Base-by-base conservation (phyloP, 2,329 filamentous ascomycete species). In the Aspergillus eucalypticola region DNA sequence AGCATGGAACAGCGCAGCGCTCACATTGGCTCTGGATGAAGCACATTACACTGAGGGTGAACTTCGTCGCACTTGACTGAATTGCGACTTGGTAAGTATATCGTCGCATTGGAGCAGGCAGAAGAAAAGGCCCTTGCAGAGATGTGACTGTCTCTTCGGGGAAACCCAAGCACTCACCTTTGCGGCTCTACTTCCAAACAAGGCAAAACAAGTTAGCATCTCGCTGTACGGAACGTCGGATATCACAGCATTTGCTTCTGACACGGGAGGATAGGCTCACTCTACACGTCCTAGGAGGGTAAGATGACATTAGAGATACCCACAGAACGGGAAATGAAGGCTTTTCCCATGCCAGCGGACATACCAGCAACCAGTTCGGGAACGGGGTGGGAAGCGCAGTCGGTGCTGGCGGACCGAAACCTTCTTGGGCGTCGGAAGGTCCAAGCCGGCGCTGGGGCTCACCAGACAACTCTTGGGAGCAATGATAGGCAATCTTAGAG, bases 41-140 rank as follows among this genome's bases (percentile, higher is more conserved):
- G 65, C 78, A 83, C 81, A 71, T 81, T 82, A 70, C 84, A 85
- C 66, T 77, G 77, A 57, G 83, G 84, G 67, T 81, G 78, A 42
- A 74, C 74, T 71, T 86, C 84, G 68, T 85, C 83, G 69, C 83
- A 86, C 78, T 85, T 86, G 21, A 84, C 82, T 76, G 67, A 63
- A 8, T 32, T 8, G 7, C 51, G 15, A 15, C 15, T 59, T 15
- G 54, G 55, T 32, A 8, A 54, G 55, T 32, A 35, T 5, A 38
- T 13, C n/a, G 19, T 29, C 27, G 49, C 29, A 52, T 44, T 44
- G 41, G 41, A 44, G 19, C 19, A 19, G 19, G 44, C 13, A 11
- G 8, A 15, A 27, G 4, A 15, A 5, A 46, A 46, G 6, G 42
- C 19, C 6, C 39, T 42, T 42, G 10, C 8, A 7, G 17, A 17